A percentile compares a stretch with the other conserved stretches of the same genome.
These are phyloP conservation scores for Phtheirospermum japonicum DNA, from an alignment of 257 asterid genomes.

Conservation along the genomic window DNA sequence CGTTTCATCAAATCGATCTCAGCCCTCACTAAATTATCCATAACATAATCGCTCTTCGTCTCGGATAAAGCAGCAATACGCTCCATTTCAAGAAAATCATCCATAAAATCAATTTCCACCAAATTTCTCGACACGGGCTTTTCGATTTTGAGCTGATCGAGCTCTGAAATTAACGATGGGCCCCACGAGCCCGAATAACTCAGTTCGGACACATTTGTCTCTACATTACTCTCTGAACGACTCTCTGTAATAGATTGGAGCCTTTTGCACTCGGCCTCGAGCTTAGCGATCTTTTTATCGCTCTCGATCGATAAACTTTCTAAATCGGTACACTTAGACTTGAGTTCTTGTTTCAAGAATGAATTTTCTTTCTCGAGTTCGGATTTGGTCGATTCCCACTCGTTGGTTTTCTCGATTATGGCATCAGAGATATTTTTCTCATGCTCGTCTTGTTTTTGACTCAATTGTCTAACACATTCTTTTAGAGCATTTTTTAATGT, in stretches of 20 bases:
- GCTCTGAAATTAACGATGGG: no score
- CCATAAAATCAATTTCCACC: conserved; percentile 70
- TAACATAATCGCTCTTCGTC: conserved; percentile 10
- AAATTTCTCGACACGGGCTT: conserved; percentile 35
- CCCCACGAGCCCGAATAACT: conserved; percentile 34
- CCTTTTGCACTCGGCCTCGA: conserved; percentile 63
- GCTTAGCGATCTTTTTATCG: conserved; percentile 60
- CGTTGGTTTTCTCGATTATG: conserved; percentile 33
- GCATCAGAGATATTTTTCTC: conserved; percentile 47
- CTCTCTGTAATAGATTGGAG: conserved; percentile 35
- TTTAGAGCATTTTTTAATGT: conserved; percentile 63
- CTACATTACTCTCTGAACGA: no score
- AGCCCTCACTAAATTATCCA: conserved; percentile 14
- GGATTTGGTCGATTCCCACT: conserved; percentile 42
- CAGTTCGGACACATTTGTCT: conserved; percentile 36
- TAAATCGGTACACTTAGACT: conserved; percentile 39
- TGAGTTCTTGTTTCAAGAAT: conserved; percentile 45
- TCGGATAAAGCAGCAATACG: conserved; percentile 62
- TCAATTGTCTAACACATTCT: conserved; percentile 69
- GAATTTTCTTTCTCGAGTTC: conserved; percentile 56
- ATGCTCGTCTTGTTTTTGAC: conserved; percentile 66
- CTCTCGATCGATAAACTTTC: conserved; percentile 49
- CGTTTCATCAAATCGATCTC: conserved; percentile 45
- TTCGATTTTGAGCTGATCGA: conserved; percentile 53
- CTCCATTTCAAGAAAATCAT: conserved; percentile 87